Percentiles rank a stretch among this genome's conserved stretches.
Evolutionary conservation across 176 grass and related monocot species (phyloP).

Genomic region (Oryza officinalis): DNA sequence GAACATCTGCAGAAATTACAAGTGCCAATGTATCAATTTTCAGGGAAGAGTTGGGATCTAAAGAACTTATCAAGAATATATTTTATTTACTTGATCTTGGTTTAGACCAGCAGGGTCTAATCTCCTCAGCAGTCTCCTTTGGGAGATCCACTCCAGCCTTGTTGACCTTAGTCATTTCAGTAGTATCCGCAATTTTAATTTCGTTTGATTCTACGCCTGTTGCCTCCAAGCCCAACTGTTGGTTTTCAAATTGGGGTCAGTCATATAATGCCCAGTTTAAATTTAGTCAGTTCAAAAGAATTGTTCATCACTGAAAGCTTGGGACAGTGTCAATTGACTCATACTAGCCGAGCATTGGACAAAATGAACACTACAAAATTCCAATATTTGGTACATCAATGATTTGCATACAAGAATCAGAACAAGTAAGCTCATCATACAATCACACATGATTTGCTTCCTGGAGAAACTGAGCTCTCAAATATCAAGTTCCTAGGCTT

Average conservation of each 20-base stretch:
- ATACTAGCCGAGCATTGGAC: neutral
- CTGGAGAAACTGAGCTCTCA: neutral
- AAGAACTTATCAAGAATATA: neutral
- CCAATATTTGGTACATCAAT: neutral
- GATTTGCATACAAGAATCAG: neutral
- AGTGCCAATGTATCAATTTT: constrained; percentile 17
- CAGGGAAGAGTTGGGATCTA: constrained; percentile 10
- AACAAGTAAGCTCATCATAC: neutral
- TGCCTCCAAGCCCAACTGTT: constrained; percentile 51
- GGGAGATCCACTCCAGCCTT: constrained; percentile 30
- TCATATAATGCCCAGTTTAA: constrained; percentile 7
- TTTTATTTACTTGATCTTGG: constrained; percentile 65
- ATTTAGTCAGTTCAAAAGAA: neutral
- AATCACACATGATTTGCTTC: neutral
- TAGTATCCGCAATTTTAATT: constrained; percentile 49
- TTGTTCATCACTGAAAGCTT: neutral
- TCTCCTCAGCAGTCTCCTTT: constrained; percentile 43
- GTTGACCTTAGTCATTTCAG: constrained; percentile 27
- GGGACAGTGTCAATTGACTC: neutral
- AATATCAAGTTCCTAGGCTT: constrained; percentile 14
- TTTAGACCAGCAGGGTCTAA: constrained; percentile 77
- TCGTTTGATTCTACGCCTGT: constrained; percentile 32
- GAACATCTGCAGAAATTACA: constrained; percentile 42
- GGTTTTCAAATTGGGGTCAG: neutral
- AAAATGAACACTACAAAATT: neutral